phyloP scores from a whole-genome alignment of 2,329 filamentous ascomycete genomes.

The Colletotrichum noveboracense region DNA sequence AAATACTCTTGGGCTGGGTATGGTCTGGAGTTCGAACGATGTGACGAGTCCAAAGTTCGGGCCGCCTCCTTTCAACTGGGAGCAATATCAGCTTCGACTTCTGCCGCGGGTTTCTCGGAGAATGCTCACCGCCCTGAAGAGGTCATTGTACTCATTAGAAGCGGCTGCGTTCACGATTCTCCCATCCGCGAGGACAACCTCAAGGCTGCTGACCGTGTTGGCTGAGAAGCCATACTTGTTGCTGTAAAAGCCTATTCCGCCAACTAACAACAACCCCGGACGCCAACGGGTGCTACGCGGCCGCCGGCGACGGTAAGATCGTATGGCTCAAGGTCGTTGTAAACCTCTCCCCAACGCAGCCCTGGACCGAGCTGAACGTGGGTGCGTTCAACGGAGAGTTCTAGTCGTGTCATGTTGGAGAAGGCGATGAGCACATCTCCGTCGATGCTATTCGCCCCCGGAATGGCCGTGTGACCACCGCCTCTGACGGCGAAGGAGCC shows the following conservation, averaged over 20 bases:
- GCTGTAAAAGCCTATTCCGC: background rate
- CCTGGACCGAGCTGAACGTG: background rate
- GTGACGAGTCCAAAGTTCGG: background rate
- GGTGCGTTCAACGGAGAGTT: fast-evolving
- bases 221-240: background rate
- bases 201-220: background rate
- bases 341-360: background rate
- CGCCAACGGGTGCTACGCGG: background rate
- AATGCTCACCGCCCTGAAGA: background rate
- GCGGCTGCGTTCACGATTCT: background rate
- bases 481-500: background rate
- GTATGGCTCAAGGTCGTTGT: background rate
- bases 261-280: background rate
- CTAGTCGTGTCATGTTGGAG: background rate
- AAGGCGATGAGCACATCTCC: background rate
- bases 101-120: fast-evolving
- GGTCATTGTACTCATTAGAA: fast-evolving
- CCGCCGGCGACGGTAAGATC: background rate
- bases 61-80: background rate
- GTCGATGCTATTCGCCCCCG: background rate
- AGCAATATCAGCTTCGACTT: background rate
- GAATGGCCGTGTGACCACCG: background rate
- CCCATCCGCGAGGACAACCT: background rate
- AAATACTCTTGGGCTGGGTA: background rate
- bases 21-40: background rate